Base-by-base conservation (phyloP, 371 early-diverging fungal genomes). In the Choanephora cucurbitarum region DNA sequence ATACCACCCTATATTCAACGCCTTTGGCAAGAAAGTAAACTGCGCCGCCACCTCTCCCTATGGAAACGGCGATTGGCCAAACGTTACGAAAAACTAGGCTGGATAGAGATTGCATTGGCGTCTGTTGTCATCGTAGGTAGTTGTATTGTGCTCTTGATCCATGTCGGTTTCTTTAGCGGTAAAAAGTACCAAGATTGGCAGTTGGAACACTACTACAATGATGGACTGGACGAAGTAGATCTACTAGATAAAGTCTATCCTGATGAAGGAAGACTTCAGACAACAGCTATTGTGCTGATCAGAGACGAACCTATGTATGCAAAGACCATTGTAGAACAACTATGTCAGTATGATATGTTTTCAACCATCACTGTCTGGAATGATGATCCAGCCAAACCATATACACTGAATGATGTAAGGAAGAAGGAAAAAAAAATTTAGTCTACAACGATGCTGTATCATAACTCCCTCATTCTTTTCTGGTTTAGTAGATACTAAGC, bases 281-380 rank as follows among this genome's bases (percentile, higher is more conserved):
- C 78, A 2, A 84, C 86, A 3, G 78, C 82, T 5, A 71, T 86
- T n/a, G 45, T 84, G 10, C 43, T 81, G 2, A 37, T 66, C 19
- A 37, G 56, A 9, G 57, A 59, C 13, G 21, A 53, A 39, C 22
- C 54, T 15, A 66, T 76, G 14, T 69, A 66, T 13, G 37, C 82
- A 17, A 65, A 74, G 48, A 69, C 75, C 28, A 70, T 83, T 23
- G 64, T 85, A 14, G 61, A 75, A 39, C 69, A 80, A 34, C 56
- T 84, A 15, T 86, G 86, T 57, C 70, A 73, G 22, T 79, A 83
- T 51, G 68, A 79, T n/a, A 83, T 84, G 78, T 83, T 86, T 70
- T 67, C 70, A 34, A 69, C 62, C 41, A 73, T 82, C 21, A 69
- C 83, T 59, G 64, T 86, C 32, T 86, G 86, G 86, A 83, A 83